These are phyloP conservation scores for Inosperma sp. DNA, from an alignment of 768 basidiomycete species.

Conservation along the genomic window DNA sequence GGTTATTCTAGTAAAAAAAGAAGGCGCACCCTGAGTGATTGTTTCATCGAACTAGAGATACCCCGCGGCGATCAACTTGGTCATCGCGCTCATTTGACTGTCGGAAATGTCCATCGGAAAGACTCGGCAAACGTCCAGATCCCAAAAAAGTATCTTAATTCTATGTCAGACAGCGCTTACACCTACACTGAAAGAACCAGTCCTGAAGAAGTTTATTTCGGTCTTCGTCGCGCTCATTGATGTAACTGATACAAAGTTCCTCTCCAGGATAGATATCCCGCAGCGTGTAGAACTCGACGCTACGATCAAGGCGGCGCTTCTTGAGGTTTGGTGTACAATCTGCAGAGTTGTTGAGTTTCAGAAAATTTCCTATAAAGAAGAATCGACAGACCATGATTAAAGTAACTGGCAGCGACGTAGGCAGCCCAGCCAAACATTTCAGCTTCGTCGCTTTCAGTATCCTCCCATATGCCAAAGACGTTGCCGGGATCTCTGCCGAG, in stretches of 20 bases:
- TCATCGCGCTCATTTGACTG: too few relatives aligned
- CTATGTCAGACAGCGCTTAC: too few relatives aligned
- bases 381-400: slow-evolving; percentile 55
- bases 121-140: too few relatives aligned
- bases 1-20: too few relatives aligned
- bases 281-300: slow-evolving; percentile 44
- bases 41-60: too few relatives aligned
- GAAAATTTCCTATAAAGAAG: not conserved
- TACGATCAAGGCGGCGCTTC: slow-evolving; percentile 42
- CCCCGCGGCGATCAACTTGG: too few relatives aligned
- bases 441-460: slow-evolving; percentile 39
- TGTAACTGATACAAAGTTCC: slow-evolving; percentile 57
- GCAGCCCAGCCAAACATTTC: slow-evolving; percentile 68
- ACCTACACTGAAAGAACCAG: too few relatives aligned
- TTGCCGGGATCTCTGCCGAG: slow-evolving; percentile 61
- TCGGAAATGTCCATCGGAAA: too few relatives aligned
- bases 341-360: slow-evolving; percentile 19
- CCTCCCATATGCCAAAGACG: slow-evolving; percentile 67
- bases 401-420: slow-evolving; percentile 58
- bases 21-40: too few relatives aligned
- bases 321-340: slow-evolving; percentile 51
- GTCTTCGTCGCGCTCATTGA: slow-evolving; percentile 32
- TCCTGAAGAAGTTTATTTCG: too few relatives aligned
- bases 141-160: too few relatives aligned
- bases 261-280: slow-evolving; percentile 43